Conservation (phyloP, 306 rosid genomes). For the Cucumis cinereus region DNA sequence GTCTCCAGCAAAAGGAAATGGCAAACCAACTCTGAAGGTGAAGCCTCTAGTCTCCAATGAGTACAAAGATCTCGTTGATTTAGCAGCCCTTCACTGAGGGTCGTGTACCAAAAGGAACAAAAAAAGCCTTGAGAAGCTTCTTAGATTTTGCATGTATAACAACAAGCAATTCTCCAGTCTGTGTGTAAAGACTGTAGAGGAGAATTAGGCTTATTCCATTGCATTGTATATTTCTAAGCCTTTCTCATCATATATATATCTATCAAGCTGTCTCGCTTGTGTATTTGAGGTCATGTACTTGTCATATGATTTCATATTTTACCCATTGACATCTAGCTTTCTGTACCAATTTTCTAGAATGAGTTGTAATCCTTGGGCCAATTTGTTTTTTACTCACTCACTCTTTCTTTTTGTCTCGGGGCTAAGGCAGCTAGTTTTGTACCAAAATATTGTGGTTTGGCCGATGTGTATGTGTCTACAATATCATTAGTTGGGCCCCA, state of each 20-base stretch:
- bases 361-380: background rate
- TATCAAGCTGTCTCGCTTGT: background rate
- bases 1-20: constrained; percentile 45
- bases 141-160: background rate
- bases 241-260: background rate
- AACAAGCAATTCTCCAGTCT: background rate
- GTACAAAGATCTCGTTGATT: constrained; percentile 51
- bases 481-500: no score
- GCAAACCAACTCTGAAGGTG: constrained; percentile 41
- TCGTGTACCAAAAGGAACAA: background rate
- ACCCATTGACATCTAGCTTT: background rate
- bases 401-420: background rate
- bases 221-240: background rate
- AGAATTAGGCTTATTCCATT: background rate
- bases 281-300: background rate
- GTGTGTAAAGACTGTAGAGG: background rate
- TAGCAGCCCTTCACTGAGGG: constrained; percentile 45
- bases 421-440: background rate
- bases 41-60: constrained; percentile 45
- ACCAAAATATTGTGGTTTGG: background rate
- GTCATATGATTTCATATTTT: background rate
- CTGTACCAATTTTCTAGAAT: background rate
- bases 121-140: background rate
- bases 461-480: no score
- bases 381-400: background rate